Base-by-base conservation (phyloP, 345 rosid species). In the Camelina sativa region DNA sequence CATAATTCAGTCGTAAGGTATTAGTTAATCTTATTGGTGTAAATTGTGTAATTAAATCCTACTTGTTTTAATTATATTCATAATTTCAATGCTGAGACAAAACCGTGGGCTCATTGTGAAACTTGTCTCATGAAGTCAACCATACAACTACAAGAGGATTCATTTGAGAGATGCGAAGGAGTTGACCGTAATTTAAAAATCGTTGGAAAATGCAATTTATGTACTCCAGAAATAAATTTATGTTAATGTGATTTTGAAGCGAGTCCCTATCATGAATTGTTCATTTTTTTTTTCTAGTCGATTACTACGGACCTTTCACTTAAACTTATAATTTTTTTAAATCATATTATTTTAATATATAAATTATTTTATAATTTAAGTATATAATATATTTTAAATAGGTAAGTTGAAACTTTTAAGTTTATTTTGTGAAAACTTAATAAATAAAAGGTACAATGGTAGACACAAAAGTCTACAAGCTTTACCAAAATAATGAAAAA, bases 61-160 rank as follows among this genome's bases (percentile, higher is more conserved):
- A 41, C 7, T 66, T 47, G 13, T 59, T 38, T 40, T 12, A 19
- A 48, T 34, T 15, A 55, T 48, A 35, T 17, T 40, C 22, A 40
- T 51, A 30, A 59, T 41, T 28, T 43, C 58, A 53, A 11, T 62
- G 55, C 5, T 62, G n/a, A 61, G 50, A 52, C 68, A 44, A 70
- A 76, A 64, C 67, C 66, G 48, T 71, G 76, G 66, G 66, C 61
- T 56, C 40, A 56, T 69, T 55, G 66, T 55, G 59, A 63, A 63
- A 70, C 47, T 55, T 63, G 35, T 55, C 15, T 11, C 7, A 56
- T 25, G 43, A 76, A 76, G 76, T 76, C 80, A 76, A 63, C 61
- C 66, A 76, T 8, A 55, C 44, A 46, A 62, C 12, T 8, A 55
- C 44, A 46, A 62, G 16, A n/a, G 38, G 57, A 44, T 63, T 37